These are phyloP conservation scores for Vaccinium vitisidaea DNA, from an alignment of 148 eudicot species.

Conservation along the genomic window DNA sequence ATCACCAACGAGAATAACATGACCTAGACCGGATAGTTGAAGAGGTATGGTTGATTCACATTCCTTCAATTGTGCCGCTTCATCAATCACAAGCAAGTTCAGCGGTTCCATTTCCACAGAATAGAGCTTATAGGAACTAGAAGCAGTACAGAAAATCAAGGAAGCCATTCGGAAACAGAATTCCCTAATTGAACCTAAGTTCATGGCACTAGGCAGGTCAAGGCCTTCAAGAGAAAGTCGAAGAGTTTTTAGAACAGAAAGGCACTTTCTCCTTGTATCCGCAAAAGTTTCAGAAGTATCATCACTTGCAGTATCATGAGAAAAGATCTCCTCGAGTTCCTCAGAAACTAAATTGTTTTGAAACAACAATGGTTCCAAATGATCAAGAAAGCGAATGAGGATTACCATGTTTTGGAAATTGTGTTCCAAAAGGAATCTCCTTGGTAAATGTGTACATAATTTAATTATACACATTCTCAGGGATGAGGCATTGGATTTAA, in stretches of 20 bases:
- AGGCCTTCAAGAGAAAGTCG: slow-evolving; percentile 33
- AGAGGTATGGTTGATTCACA: slow-evolving; percentile 69
- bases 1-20: slow-evolving; percentile 72
- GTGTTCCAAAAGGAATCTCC: slow-evolving; percentile 31
- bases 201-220: slow-evolving; percentile 32
- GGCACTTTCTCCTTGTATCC: slow-evolving; percentile 32
- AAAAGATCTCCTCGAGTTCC: slow-evolving; percentile 35
- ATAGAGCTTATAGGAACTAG: slow-evolving; percentile 57
- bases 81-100: slow-evolving; percentile 68
- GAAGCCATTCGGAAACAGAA: slow-evolving; percentile 63
- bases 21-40: slow-evolving; percentile 55
- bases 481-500: slow-evolving; percentile 26
- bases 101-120: slow-evolving; percentile 33
- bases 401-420: slow-evolving; percentile 28
- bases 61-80: slow-evolving; percentile 80
- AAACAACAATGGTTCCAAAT: slow-evolving; percentile 38
- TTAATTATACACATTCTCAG: slow-evolving; percentile 42
- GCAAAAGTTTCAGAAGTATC: slow-evolving; percentile 9
- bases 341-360: slow-evolving; percentile 31
- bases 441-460: slow-evolving; percentile 54
- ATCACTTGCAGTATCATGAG: slow-evolving; percentile 10
- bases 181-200: slow-evolving; percentile 23
- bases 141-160: slow-evolving; percentile 57
- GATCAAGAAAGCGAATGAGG: slow-evolving; percentile 27
- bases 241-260: slow-evolving; percentile 39